Conservation (phyloP, 2,329 filamentous ascomycete species). For the Graphiopsis chlorocephala region DNA sequence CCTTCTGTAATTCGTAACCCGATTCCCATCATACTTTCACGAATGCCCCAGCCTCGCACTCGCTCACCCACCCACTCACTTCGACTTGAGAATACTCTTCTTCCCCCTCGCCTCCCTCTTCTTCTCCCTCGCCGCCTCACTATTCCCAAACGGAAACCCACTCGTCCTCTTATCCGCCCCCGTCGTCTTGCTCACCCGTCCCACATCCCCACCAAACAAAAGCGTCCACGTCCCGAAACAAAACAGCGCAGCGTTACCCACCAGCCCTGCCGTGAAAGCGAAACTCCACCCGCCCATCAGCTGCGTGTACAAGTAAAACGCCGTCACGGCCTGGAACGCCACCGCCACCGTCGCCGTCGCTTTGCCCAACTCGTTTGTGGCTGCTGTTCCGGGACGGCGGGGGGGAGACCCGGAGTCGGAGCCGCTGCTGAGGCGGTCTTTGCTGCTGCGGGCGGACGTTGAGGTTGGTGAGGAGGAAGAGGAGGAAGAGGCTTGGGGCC, state of each 20-base stretch:
- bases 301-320: slow-evolving; percentile 67
- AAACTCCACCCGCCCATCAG: slow-evolving; percentile 56
- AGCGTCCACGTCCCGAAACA: slow-evolving; percentile 64
- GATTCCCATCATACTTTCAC: not conserved
- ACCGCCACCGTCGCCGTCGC: slow-evolving; percentile 10
- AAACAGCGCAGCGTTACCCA: slow-evolving; percentile 57
- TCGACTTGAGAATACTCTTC: slow-evolving; percentile 25
- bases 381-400: not conserved
- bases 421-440: slow-evolving; percentile 17
- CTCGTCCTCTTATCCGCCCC: slow-evolving; percentile 65
- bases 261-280: slow-evolving; percentile 57
- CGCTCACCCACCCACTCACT: not conserved
- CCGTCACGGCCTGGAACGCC: slow-evolving; percentile 53
- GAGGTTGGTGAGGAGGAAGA: not conserved
- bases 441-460: not conserved
- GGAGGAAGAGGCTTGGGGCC: not conserved
- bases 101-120: slow-evolving; percentile 30
- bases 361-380: slow-evolving; percentile 12
- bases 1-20: not conserved
- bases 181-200: slow-evolving; percentile 60
- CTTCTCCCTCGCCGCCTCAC: slow-evolving; percentile 30
- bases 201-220: slow-evolving; percentile 55
- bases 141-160: slow-evolving; percentile 65
- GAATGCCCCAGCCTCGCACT: not conserved
- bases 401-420: slow-evolving; percentile 1